Evolutionary conservation across 1,284 basidiomycete species (phyloP), one percentile per base, ranked within the genome.

Genomic region (Austroboletus olivaceoglutinosus): DNA sequence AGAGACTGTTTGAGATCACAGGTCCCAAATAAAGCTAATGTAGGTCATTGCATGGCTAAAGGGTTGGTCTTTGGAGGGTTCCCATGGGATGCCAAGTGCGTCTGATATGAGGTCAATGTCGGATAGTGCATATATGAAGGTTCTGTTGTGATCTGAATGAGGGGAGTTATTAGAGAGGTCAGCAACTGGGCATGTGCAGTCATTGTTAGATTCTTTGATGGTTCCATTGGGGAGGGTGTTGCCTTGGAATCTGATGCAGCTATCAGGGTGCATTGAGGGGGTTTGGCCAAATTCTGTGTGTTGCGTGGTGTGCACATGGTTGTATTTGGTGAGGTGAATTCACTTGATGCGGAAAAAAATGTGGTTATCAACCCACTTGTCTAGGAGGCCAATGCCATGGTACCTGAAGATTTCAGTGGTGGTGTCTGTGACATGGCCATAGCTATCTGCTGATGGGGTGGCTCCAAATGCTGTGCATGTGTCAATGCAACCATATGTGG

Each of bases 351-450:
- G 34, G 34, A 36, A 36, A 15, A 36, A 36, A 10, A 36, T 18
- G n/a, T 36, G 34, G n/a, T 36, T 13, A 15, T 36, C 34, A 4
- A 36, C 34, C 34, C 34, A 16, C 9, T 36, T 36, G 34, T 36
- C 34, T 16, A 34, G 33, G 16, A 13, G 33, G 10, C 29, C 29
- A 13, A 55, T 45, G 0, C 47, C 45, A 1, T 40, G 30, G 6
- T 4, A 8, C 0, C 13, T 3, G 12, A 55, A 39, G 1, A 55
- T 30, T 0, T 53, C 5, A 2, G 39, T 38, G 1, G 10, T 60
- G 0, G 70, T 68, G 52, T 77, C 71, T 0, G 54, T 69, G 0
- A 73, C n/a, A 0, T 52, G 11, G 0, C 73, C 70, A 34, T 69
- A 75, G 0, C 58, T 42, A 0, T 76, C 71, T 0, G 64, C 59